Percentiles rank a stretch among this genome's conserved stretches.
Evolutionary conservation across 1,284 basidiomycete species (phyloP).

Genomic region (Tylopilus sp.): DNA sequence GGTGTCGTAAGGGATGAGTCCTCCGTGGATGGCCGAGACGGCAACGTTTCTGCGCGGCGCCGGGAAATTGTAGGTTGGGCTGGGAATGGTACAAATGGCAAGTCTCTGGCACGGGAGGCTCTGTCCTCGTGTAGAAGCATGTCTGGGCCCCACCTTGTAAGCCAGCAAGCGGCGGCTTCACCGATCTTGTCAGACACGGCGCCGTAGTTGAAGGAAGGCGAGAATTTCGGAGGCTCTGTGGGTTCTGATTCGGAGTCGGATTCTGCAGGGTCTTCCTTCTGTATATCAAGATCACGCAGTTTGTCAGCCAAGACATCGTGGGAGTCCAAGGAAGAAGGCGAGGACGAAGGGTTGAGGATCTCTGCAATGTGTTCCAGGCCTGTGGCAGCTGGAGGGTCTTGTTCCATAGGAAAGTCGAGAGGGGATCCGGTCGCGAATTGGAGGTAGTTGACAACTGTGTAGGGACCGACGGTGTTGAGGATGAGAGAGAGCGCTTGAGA

Average conservation of each 20-base stretch:
- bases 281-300: slow-evolving; percentile 29
- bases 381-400: slow-evolving; percentile 56
- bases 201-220: slow-evolving; percentile 67
- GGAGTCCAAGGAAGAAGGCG: slow-evolving; percentile 14
- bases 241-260: slow-evolving; percentile 29
- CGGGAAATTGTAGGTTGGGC: slow-evolving; percentile 13
- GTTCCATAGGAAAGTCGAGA: slow-evolving; percentile 48
- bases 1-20: slow-evolving; percentile 12
- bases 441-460: slow-evolving; percentile 76
- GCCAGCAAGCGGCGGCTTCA: slow-evolving; percentile 86
- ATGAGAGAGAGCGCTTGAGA: slow-evolving; percentile 72
- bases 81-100: slow-evolving; percentile 15
- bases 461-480: slow-evolving; percentile 74
- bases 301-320: slow-evolving; percentile 28
- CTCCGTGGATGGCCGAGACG: slow-evolving; percentile 22
- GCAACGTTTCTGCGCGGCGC: slow-evolving; percentile 32
- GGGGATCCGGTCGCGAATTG: slow-evolving; percentile 79
- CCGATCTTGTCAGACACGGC: slow-evolving; percentile 85
- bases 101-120: slow-evolving; percentile 17
- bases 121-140: slow-evolving; percentile 67
- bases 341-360: slow-evolving; percentile 26
- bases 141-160: slow-evolving; percentile 82
- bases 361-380: slow-evolving; percentile 70
- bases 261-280: slow-evolving; percentile 39
- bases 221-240: slow-evolving; percentile 6